Evolutionary conservation across 2,329 filamentous ascomycete genomes (phyloP), one percentile per base, ranked within the genome.

Genomic region (Cercospora berteroae): DNA sequence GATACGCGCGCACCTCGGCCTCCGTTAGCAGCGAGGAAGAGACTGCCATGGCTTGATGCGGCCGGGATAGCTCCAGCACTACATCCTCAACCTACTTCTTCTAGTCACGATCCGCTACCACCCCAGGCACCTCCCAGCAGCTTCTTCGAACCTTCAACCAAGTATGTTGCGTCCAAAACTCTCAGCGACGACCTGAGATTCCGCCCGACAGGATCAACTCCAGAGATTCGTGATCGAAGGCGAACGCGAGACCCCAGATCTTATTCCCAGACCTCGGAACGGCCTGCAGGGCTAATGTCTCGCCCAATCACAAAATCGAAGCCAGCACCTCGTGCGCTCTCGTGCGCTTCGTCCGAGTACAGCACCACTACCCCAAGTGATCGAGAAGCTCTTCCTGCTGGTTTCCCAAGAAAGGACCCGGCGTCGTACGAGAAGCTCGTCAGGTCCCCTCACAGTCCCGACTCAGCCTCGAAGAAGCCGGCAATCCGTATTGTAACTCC

Each of bases 301-400:
- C 33, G 36, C 5, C 39, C 36, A 8, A 25, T 66, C 23, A 60
- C 33, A 10, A 64, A 44, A 48, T 36, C 44, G 50, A 64, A 42
- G 52, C 59, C 60, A 42, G 39, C 42, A 2, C 42, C 20, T 4
- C 56, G 18, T 50, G 25, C 50, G 20, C 42, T 61, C 31, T 50
- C 58, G 5, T 72, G 72, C 56, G 68, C 68, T 5, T 73, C 74
- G 2, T 76, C 74, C 7, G 72, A 75, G 39, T 76, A 76, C 66
- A 75, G 73, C 63, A 66, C 72, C 18, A 69, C 67, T 9, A 60
- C 66, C 7, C 42, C 59, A 1, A 67, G 66, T 27, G 66, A 64
- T 23, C 33, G 39, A 23, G 66, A 67, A n/a, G 56, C 62, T 2
- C 44, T 70, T 31, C 52, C 67, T 12, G 27, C 27, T 20, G 12